phyloP scores from a whole-genome alignment of 164 flowering plant species.

The Tetrastigma voinierianum region DNA sequence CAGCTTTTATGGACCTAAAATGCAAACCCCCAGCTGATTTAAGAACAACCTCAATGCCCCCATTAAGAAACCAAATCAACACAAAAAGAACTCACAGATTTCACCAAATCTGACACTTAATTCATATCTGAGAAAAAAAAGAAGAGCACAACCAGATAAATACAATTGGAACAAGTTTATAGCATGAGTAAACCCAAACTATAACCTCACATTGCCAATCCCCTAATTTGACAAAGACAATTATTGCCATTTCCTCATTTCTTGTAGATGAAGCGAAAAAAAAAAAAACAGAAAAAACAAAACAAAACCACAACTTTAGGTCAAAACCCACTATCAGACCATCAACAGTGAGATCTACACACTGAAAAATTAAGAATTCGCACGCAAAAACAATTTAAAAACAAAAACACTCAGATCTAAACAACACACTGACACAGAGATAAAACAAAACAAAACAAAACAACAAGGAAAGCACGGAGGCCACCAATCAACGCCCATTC shows the following conservation, averaged over 20 bases:
- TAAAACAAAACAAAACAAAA: too few species aligned
- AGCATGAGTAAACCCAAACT: not conserved
- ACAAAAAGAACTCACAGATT: not conserved
- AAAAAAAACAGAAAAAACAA: not conserved
- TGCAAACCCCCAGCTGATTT: not conserved
- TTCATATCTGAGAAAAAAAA: not conserved
- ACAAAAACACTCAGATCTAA: constrained; percentile 16
- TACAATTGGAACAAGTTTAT: not conserved
- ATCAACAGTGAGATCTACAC: too few species aligned
- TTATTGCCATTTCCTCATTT: not conserved
- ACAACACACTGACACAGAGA: not conserved
- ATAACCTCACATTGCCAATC: not conserved
- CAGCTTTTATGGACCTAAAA: not conserved
- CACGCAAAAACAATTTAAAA: not conserved
- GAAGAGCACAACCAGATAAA: not conserved
- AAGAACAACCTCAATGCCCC: not conserved
- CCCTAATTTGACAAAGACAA: not conserved
- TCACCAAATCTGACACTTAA: constrained; percentile 1
- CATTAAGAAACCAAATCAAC: not conserved
- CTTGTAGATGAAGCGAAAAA: not conserved
- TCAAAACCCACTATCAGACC: too few species aligned
- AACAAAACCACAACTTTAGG: not conserved
- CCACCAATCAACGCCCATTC: not conserved
- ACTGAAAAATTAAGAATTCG: not conserved
- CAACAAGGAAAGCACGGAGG: not conserved